Percentiles rank a stretch among this genome's conserved stretches.
phyloP scores from a whole-genome alignment of 2,329 filamentous ascomycete species.

The Pestalotiopsis sp. region DNA sequence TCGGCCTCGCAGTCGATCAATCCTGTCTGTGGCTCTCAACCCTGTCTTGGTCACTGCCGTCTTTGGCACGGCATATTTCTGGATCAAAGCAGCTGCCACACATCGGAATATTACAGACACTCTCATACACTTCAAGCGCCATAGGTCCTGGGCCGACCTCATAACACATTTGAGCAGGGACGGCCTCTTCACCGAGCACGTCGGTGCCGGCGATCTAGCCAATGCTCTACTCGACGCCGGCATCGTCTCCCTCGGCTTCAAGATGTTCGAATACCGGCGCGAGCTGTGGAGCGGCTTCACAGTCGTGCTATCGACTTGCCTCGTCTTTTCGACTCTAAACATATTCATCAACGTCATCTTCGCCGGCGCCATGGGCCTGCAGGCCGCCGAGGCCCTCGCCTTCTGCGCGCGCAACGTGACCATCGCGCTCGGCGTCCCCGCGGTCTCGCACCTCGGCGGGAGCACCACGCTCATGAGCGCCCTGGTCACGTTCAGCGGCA shows the following conservation, averaged over 20 bases:
- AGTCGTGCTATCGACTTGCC: constrained; percentile 29
- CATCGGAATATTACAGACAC: constrained; percentile 20
- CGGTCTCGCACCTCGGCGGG: constrained; percentile 28
- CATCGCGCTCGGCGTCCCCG: constrained; percentile 32
- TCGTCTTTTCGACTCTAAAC: constrained; percentile 23
- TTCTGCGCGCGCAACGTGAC: constrained; percentile 34
- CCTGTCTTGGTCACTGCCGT: constrained; percentile 29
- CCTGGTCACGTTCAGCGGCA: constrained; percentile 32
- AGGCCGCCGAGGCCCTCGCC: constrained; percentile 28
- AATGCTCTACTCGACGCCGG: constrained; percentile 31
- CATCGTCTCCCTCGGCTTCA: constrained; percentile 33
- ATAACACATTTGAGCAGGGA: constrained; percentile 19
- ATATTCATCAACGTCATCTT: constrained; percentile 31
- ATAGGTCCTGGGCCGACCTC: constrained; percentile 26
- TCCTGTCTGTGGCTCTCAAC: constrained; percentile 28
- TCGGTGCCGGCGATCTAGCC: constrained; percentile 33
- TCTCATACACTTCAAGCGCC: constrained; percentile 25
- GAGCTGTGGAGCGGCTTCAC: constrained; percentile 29
- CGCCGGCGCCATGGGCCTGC: constrained; percentile 26
- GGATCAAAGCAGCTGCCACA: constrained; percentile 27
- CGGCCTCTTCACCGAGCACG: constrained; percentile 15
- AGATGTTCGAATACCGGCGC: constrained; percentile 36
- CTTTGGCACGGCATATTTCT: constrained; percentile 31
- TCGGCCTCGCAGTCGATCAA: constrained; percentile 18
- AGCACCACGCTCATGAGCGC: constrained; percentile 32